phyloP scores from a whole-genome alignment of 495 filamentous ascomycete species.

The Penicillium soppii region DNA sequence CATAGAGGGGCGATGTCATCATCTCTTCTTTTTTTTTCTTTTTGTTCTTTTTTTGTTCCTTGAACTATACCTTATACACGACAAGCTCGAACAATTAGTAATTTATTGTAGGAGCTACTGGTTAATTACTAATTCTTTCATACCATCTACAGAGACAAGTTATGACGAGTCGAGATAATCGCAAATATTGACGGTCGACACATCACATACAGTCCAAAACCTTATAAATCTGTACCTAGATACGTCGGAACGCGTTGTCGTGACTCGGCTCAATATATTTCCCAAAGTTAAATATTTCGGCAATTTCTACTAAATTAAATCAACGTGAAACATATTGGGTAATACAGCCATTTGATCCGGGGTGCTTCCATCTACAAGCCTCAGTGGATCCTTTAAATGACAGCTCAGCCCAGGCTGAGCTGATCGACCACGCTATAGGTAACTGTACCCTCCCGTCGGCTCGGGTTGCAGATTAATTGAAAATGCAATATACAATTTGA shows the following conservation, averaged over 20 bases:
- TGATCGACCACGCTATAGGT: conserved; percentile 1
- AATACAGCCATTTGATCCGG: background rate
- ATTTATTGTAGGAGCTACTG: background rate
- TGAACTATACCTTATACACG: background rate
- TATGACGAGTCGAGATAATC: conserved; percentile 3
- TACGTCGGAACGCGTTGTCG: too few species aligned
- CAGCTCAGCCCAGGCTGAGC: background rate
- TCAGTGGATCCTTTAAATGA: conserved; percentile 4
- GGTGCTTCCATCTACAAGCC: conserved; percentile 6
- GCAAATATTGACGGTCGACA: conserved; percentile 21
- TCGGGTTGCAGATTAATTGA: background rate
- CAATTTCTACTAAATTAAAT: background rate
- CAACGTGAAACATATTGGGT: background rate
- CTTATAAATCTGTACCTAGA: too few species aligned
- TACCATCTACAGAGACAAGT: too few species aligned
- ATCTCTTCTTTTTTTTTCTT: background rate
- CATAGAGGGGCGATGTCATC: conserved; percentile 3
- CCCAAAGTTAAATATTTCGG: background rate
- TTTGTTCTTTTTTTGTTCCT: background rate
- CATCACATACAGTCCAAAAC: too few species aligned
- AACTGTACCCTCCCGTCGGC: background rate
- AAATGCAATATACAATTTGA: too few species aligned
- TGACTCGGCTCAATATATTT: too few species aligned
- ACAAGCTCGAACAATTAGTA: background rate
- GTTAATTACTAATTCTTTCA: too few species aligned